Conservation (phyloP, 2,329 filamentous ascomycete genomes). For the Colletotrichum sp. region DNA sequence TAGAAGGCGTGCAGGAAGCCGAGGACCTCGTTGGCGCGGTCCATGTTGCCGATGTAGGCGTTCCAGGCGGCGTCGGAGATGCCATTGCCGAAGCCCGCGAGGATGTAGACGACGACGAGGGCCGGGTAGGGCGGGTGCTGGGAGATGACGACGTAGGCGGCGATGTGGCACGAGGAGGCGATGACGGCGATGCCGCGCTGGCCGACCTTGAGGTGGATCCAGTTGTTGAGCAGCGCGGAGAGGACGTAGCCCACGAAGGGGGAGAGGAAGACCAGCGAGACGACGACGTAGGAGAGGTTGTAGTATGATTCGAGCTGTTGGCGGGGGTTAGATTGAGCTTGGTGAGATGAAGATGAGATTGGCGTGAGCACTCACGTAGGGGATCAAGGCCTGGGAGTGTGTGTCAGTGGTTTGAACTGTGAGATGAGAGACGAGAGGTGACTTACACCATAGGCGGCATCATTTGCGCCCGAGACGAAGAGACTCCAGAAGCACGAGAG, state of each 20-base stretch:
- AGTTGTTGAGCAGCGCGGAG: constrained; percentile 67
- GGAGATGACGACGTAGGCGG: constrained; percentile 68
- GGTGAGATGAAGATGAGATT: constrained; percentile 25
- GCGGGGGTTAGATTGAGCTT: constrained; percentile 25
- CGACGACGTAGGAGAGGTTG: constrained; percentile 61
- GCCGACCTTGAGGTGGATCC: constrained; percentile 38
- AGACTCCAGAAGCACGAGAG: constrained; percentile 63
- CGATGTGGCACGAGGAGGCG: constrained; percentile 62
- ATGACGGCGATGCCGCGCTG: constrained; percentile 66
- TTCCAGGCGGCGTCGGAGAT: constrained; percentile 63
- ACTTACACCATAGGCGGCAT: constrained; percentile 62
- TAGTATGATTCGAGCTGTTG: constrained; percentile 55
- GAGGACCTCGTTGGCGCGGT: constrained; percentile 71
- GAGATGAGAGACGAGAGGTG: neutral
- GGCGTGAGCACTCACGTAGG: constrained; percentile 42
- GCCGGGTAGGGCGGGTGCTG: constrained; percentile 72
- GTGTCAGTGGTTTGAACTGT: constrained; percentile 9
- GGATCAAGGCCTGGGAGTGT: constrained; percentile 48
- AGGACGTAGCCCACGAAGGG: constrained; percentile 69
- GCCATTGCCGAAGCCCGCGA: constrained; percentile 76
- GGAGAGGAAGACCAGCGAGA: constrained; percentile 70
- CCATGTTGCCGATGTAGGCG: constrained; percentile 68
- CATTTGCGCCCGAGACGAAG: constrained; percentile 62
- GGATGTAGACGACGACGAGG: constrained; percentile 67
- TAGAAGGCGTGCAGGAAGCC: constrained; percentile 74